Evolutionary conservation across 345 rosid species (phyloP).

Genomic region (Murraya koenigii): DNA sequence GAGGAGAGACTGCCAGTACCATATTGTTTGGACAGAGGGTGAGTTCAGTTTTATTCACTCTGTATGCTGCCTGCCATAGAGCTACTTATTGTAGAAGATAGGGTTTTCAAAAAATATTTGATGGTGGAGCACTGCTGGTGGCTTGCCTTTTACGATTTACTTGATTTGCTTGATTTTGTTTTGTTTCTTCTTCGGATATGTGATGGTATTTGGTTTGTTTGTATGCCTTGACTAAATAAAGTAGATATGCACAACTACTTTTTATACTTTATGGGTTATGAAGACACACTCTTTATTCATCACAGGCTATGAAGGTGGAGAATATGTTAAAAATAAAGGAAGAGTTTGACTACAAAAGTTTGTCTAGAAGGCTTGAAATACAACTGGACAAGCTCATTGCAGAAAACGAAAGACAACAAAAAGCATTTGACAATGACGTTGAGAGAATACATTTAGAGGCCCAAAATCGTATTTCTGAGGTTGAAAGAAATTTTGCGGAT

Average conservation of each 20-base stretch:
- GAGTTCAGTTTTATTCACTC: constrained; percentile 18
- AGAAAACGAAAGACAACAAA: constrained; percentile 94
- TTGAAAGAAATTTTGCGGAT: constrained; percentile 74
- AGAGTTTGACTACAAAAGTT: constrained; percentile 97
- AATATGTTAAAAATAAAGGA: constrained; percentile 98
- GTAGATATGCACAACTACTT: neutral
- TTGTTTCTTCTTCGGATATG: neutral
- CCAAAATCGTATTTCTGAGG: constrained; percentile 68
- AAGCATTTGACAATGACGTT: constrained; percentile 81
- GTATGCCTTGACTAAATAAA: neutral
- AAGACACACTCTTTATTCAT: constrained; percentile 4
- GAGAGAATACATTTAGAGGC: constrained; percentile 78
- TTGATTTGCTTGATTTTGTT: neutral
- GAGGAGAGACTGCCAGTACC: constrained; percentile 89
- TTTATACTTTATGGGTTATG: neutral
- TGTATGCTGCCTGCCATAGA: neutral
- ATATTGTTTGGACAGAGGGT: constrained; percentile 93
- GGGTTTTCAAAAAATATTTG: neutral
- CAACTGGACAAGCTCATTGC: constrained; percentile 90
- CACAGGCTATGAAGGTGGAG: constrained; percentile 98
- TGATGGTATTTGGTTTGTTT: neutral
- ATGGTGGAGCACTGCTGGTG: neutral
- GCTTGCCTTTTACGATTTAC: neutral
- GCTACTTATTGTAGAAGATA: neutral
- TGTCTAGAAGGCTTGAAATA: constrained; percentile 84